Conservation (phyloP, 2,329 filamentous ascomycete species). For the Colletotrichum sp. region DNA sequence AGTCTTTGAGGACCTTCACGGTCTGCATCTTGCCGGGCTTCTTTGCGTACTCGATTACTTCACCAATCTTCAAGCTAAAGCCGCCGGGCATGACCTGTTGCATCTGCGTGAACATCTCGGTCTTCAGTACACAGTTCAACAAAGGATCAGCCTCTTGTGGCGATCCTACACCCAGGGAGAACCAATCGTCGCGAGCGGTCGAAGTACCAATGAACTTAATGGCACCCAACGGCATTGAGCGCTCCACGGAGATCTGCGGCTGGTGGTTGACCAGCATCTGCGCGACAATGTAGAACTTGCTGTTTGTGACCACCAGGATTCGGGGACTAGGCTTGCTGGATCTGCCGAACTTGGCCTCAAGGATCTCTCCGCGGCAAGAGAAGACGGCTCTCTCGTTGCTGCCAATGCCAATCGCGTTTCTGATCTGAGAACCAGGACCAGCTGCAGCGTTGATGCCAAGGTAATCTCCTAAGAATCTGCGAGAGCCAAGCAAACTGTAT, state of each 20-base stretch:
- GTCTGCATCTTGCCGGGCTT: slow-evolving; percentile 91
- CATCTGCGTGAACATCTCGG: slow-evolving; percentile 94
- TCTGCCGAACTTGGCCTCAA: slow-evolving; percentile 94
- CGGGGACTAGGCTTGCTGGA: slow-evolving; percentile 93
- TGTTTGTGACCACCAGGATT: slow-evolving; percentile 82
- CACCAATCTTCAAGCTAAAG: slow-evolving; percentile 81
- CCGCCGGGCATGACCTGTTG: slow-evolving; percentile 79
- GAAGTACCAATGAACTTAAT: slow-evolving; percentile 89
- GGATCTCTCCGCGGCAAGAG: slow-evolving; percentile 86
- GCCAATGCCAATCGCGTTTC: slow-evolving; percentile 73
- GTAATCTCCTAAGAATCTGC: slow-evolving; percentile 94
- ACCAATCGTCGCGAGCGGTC: slow-evolving; percentile 92
- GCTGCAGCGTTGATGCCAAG: slow-evolving; percentile 82
- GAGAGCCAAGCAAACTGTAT: slow-evolving; percentile 89
- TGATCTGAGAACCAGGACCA: slow-evolving; percentile 82
- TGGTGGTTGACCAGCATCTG: slow-evolving; percentile 85
- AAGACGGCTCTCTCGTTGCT: slow-evolving; percentile 81
- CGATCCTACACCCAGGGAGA: slow-evolving; percentile 88
- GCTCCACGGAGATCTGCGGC: slow-evolving; percentile 80
- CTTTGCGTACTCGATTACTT: slow-evolving; percentile 93
- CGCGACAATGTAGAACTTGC: slow-evolving; percentile 87
- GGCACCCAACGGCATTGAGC: slow-evolving; percentile 80
- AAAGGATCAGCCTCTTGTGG: slow-evolving; percentile 93
- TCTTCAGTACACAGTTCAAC: slow-evolving; percentile 93
- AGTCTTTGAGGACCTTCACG: slow-evolving; percentile 91